phyloP scores from a whole-genome alignment of 768 basidiomycete genomes.

The Lepiota brunneoincarnata region DNA sequence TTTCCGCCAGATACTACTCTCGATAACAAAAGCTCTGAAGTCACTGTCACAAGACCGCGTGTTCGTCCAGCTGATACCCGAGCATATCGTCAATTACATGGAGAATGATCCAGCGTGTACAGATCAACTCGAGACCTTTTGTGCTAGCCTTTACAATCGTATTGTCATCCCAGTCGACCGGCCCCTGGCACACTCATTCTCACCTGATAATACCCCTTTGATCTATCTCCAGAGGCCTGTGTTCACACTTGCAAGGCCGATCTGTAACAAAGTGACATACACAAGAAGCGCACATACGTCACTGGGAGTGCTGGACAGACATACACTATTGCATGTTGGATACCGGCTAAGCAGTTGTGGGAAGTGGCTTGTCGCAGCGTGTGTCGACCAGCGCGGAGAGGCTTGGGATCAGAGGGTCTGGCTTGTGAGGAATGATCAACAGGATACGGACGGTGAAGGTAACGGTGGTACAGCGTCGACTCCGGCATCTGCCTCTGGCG shows the following conservation, averaged over 20 bases:
- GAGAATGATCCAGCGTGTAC: conserved; percentile 39
- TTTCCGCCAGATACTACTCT: conserved; percentile 68
- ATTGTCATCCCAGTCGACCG: conserved; percentile 61
- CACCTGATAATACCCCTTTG: conserved; percentile 24
- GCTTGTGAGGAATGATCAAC: conserved; percentile 44
- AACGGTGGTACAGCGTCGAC: conserved; percentile 17
- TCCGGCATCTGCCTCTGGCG: not conserved
- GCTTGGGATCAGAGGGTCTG: conserved; percentile 67
- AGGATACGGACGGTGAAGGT: conserved; percentile 26
- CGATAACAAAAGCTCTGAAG: conserved; percentile 55
- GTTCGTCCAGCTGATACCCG: conserved; percentile 74
- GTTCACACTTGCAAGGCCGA: conserved; percentile 56
- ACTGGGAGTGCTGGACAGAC: conserved; percentile 42
- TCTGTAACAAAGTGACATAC: conserved; percentile 36
- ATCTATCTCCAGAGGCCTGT: conserved; percentile 57
- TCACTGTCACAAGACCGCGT: conserved; percentile 47
- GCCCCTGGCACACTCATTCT: conserved; percentile 51
- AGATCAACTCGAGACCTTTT: conserved; percentile 47
- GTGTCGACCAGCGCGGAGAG: conserved; percentile 78
- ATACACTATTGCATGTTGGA: conserved; percentile 70
- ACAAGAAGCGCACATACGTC: conserved; percentile 32
- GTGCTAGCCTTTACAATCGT: conserved; percentile 69
- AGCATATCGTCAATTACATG: conserved; percentile 50
- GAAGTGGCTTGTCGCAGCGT: conserved; percentile 76
- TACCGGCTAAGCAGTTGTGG: conserved; percentile 65